A percentile compares a stretch with the other conserved stretches of the same genome.
phyloP scores from a whole-genome alignment of 352 stramenopile species.

The Globisporangium polare region DNA sequence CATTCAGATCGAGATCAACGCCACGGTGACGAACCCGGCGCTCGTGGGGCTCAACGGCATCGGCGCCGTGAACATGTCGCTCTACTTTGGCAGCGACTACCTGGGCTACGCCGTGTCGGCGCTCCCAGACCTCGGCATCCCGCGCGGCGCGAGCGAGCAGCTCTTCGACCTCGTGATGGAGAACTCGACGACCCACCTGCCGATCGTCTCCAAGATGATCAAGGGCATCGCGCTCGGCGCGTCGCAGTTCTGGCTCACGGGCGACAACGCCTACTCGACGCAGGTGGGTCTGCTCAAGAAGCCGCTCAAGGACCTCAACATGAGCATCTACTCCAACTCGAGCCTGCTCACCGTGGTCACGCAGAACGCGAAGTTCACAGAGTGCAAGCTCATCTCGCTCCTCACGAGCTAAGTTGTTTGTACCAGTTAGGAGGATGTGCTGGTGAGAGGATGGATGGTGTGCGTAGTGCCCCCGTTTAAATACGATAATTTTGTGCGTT shows the following conservation, averaged over 20 bases:
- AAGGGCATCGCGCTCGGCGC: constrained; percentile 28
- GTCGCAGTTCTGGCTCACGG: constrained; percentile 52
- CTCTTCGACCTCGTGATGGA: constrained; percentile 43
- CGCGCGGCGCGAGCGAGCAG: constrained; percentile 46
- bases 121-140: constrained; percentile 36
- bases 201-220: constrained; percentile 35
- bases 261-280: constrained; percentile 24
- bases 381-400: constrained; percentile 21
- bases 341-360: constrained; percentile 18
- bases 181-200: constrained; percentile 20
- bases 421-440: neutral
- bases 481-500: neutral
- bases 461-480: neutral
- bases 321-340: constrained; percentile 24
- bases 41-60: constrained; percentile 24
- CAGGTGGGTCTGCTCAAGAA: constrained; percentile 16
- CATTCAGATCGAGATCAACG: constrained; percentile 50
- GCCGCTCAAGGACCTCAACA: constrained; percentile 24
- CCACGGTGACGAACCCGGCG: constrained; percentile 30
- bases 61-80: constrained; percentile 58
- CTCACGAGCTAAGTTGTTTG: neutral
- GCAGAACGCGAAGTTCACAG: constrained; percentile 7
- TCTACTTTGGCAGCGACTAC: constrained; percentile 63
- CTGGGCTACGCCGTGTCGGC: constrained; percentile 54
- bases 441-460: neutral